Conservation (phyloP, 1,284 basidiomycete species). For the Meira nashicola region DNA sequence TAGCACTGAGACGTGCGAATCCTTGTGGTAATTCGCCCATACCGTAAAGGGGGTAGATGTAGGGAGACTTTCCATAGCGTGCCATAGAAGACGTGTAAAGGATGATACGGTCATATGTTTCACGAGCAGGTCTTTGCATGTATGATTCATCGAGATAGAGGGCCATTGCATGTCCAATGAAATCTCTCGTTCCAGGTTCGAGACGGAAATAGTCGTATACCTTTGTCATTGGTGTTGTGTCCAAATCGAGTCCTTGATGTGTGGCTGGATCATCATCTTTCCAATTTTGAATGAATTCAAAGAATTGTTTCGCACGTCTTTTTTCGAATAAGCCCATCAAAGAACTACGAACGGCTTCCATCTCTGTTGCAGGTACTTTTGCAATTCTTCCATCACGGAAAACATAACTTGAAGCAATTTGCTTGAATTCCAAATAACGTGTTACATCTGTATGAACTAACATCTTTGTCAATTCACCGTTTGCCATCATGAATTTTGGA, state of each 20-base stretch:
- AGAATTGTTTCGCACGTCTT: slow-evolving; percentile 95
- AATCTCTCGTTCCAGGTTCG: slow-evolving; percentile 95
- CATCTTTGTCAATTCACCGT: slow-evolving; percentile 95
- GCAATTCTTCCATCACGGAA: slow-evolving; percentile 95
- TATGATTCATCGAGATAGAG: slow-evolving; percentile 96
- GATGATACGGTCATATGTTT: slow-evolving; percentile 88
- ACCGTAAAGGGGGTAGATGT: slow-evolving; percentile 98
- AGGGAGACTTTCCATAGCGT: slow-evolving; percentile 97
- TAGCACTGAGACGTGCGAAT: slow-evolving; percentile 88
- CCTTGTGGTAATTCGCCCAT: slow-evolving; percentile 98
- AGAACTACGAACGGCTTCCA: slow-evolving; percentile 89
- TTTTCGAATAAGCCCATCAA: slow-evolving; percentile 99
- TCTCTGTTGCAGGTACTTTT: slow-evolving; percentile 95
- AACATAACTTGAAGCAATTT: slow-evolving; percentile 96
- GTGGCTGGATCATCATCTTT: slow-evolving; percentile 88
- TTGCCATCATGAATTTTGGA: slow-evolving; percentile 74
- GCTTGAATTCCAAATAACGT: slow-evolving; percentile 98
- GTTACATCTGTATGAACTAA: slow-evolving; percentile 99
- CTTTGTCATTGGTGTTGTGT: slow-evolving; percentile 47
- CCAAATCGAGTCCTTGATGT: slow-evolving; percentile 63
- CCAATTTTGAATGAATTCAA: slow-evolving; percentile 93
- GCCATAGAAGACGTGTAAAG: slow-evolving; percentile 99
- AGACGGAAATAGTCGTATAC: slow-evolving; percentile 95
- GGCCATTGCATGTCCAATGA: slow-evolving; percentile 99
- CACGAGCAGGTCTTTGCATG: slow-evolving; percentile 82